Evolutionary conservation across 441 rosid species (phyloP).

Genomic region (Kokia cookei): DNA sequence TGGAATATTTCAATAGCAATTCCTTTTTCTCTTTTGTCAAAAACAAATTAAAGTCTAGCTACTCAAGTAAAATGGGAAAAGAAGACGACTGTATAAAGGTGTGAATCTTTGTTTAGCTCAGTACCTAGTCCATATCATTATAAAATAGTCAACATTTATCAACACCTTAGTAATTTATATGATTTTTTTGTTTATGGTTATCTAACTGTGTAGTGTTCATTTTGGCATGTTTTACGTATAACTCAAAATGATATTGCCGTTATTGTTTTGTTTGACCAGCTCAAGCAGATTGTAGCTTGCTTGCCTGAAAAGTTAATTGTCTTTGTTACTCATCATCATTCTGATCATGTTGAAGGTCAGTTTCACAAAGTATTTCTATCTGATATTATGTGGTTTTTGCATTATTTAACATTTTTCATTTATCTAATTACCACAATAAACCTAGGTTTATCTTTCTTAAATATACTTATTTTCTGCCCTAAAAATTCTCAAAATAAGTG

Average conservation of each 20-base stretch:
- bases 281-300: conserved; percentile 55
- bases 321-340: conserved; percentile 85
- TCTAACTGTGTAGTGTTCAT: background rate
- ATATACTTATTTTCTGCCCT: too few species aligned
- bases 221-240: background rate
- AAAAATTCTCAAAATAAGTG: too few species aligned
- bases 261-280: conserved; percentile 40
- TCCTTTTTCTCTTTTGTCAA: background rate
- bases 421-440: background rate
- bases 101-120: background rate
- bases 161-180: background rate
- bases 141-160: background rate
- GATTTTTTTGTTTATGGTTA: background rate
- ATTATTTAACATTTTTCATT: background rate
- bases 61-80: background rate
- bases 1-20: background rate
- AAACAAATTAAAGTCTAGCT: background rate
- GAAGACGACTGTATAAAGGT: background rate
- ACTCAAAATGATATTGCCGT: conserved; percentile 8
- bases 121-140: background rate
- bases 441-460: too few species aligned
- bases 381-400: background rate
- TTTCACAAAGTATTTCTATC: background rate
- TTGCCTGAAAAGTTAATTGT: conserved; percentile 71
- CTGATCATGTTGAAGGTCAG: conserved; percentile 77